Base-by-base conservation (phyloP, 257 asterid genomes). In the Ajuga chamaepitys region DNA sequence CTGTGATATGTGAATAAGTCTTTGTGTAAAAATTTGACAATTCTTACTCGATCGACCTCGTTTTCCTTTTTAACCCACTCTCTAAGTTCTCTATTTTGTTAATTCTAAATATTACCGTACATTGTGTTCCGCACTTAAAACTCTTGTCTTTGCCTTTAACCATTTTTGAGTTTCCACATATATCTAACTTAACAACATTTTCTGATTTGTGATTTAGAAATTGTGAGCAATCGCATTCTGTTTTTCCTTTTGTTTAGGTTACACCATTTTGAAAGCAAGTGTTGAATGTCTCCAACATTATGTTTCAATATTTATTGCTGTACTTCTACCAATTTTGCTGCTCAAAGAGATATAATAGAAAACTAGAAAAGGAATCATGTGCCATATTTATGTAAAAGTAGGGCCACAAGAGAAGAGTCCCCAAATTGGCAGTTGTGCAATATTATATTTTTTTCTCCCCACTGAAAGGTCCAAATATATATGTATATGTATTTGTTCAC, bases 251-350 rank as follows among this genome's bases (percentile, higher is more conserved):
- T 12, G 7, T 44, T 5, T 55, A 20, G 13, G 35, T 56, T 64
- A 56, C 48, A 25, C 9, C 20, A 50, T 26, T 32, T 21, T 11
- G 24, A 58, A 18, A 59, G 48, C 44, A 35, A 64, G 56, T 37
- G 45, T 62, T n/a, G 34, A 59, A 50, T 47, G 47, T 41, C 60
- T 54, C 41, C 44, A 68, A 74, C 61, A 67, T 52, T 35, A 54
- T 60, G 74, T 37, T 38, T 24, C 61, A 55, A n/a, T 68, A 76
- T 76, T 66, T 60, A 71, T 66, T 76, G 71, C 69, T 41, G 25
- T 10, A 42, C 18, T 38, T 67, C 57, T 24, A 22, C 30, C 54
- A 41, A 40, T 20, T 14, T 56, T 64, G 57, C 41, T 60, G 67
- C 32, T 50, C 22, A 17, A 65, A 35, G 14, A 40, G 32, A 59